A percentile compares a stretch with the other conserved stretches of the same genome.
Conservation (phyloP, 2,329 filamentous ascomycete genomes). For the Fusarium setosum region DNA sequence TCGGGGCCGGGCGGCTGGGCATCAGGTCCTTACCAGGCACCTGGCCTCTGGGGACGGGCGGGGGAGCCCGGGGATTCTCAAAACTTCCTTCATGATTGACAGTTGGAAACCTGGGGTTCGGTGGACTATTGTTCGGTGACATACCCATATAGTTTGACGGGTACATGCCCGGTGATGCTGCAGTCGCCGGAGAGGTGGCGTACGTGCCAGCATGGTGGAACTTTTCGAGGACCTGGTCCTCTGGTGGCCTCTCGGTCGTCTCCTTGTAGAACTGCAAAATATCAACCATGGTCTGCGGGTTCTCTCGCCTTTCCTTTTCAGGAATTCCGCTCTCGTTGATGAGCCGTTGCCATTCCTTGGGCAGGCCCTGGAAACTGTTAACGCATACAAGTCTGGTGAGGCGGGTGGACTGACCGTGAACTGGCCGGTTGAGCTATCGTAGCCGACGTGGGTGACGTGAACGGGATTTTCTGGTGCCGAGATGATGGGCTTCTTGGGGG, state of each 20-base stretch:
- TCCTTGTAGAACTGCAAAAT: constrained; percentile 98
- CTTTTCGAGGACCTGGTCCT: constrained; percentile 94
- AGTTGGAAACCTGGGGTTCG: constrained; percentile 86
- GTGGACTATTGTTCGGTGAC: constrained; percentile 78
- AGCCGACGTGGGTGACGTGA: constrained; percentile 97
- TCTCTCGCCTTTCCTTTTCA: constrained; percentile 94
- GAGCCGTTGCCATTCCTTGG: constrained; percentile 97
- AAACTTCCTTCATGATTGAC: constrained; percentile 93
- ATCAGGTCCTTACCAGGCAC: constrained; percentile 68
- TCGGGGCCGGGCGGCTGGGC: constrained; percentile 86
- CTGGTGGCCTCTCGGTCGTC: constrained; percentile 81
- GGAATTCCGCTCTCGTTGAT: constrained; percentile 96
- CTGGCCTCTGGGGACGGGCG: constrained; percentile 78
- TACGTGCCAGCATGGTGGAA: constrained; percentile 84
- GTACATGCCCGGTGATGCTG: constrained; percentile 65
- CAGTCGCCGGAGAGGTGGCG: constrained; percentile 54
- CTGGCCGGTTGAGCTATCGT: constrained; percentile 94
- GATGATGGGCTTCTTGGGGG: constrained; percentile 90
- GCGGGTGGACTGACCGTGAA: constrained; percentile 79
- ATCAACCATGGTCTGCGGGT: constrained; percentile 94
- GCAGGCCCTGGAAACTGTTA: constrained; percentile 75
- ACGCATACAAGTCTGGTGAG: constrained; percentile 15
- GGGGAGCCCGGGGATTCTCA: constrained; percentile 93
- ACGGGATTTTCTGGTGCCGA: constrained; percentile 98
- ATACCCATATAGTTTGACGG: constrained; percentile 67